Percentiles rank a stretch among this genome's conserved stretches.
phyloP scores from a whole-genome alignment of 495 filamentous ascomycete species.

The Aspergillus ostianus region DNA sequence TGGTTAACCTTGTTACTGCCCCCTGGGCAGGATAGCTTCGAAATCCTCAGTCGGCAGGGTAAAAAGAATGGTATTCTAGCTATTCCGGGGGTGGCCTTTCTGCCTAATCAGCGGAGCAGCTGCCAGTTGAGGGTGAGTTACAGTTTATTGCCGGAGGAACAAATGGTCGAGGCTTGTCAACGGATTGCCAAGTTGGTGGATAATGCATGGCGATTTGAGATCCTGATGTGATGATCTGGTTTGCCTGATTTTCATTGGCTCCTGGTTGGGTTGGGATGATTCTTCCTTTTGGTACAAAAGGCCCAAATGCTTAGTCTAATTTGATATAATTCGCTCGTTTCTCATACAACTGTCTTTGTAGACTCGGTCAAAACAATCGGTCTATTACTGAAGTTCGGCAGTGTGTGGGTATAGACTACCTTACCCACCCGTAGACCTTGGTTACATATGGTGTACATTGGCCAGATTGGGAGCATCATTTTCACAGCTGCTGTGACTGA shows the following conservation, averaged over 20 bases:
- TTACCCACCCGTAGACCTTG: no score
- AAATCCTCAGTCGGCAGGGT: not conserved
- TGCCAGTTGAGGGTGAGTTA: conserved; percentile 9
- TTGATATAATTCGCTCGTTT: not conserved
- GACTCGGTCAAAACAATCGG: no score
- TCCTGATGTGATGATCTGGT: no score
- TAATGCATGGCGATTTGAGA: not conserved
- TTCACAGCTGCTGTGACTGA: no score
- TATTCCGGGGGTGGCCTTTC: conserved; percentile 3
- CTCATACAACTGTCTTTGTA: not conserved
- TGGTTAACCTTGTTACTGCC: conserved; percentile 5
- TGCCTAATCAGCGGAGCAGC: conserved; percentile 1
- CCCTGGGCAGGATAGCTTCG: conserved; percentile 6
- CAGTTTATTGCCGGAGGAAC: conserved; percentile 3
- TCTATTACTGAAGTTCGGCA: no score
- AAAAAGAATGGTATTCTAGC: conserved; percentile 1
- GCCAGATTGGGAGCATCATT: no score
- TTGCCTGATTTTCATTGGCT: no score
- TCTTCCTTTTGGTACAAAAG: no score
- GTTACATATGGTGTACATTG: no score
- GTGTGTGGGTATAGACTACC: no score
- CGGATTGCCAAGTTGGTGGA: conserved; percentile 7
- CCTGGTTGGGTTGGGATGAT: no score
- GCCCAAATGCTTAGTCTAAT: no score
- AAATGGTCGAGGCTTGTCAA: conserved; percentile 6